Evolutionary conservation across 768 basidiomycete species (phyloP), one percentile per base, ranked within the genome.

Genomic region (Leccinellum luteum): DNA sequence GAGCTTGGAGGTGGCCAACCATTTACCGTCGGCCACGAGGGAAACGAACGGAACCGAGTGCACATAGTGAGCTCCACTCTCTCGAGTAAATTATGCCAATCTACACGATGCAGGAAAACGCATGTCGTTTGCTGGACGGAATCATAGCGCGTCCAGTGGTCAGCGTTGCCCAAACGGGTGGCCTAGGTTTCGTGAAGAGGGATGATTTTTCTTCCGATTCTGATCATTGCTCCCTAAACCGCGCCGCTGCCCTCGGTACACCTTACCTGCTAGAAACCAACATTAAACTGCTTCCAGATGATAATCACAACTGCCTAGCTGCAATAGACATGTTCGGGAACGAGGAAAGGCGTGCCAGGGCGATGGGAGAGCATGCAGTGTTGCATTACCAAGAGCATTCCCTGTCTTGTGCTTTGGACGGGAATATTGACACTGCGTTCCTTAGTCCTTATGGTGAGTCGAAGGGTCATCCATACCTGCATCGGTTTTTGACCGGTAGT

Each of bases 21-120:
- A 7, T 89, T 89, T 64, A 87, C 86, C 10, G 76, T 82, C 1
- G 85, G 86, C 9, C 61, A 66, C 0, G 81, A 84, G 62, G 85
- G 87, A 14, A 74, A 80, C 38, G 77, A 81, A 59, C 73, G 85
- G 55, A 89, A 89, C 60, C 75, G 74, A 51, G 67, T 66, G 45
- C 82, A 87, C 63, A 85, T 86, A 55, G 86, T 86, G 56, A 60
- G 85, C 75, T 38, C 28, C 38, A 9, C 34, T 51, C 25, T 50
- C 41, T 48, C 52, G 13, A 25, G 27, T 48, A 25, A 48, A 61
- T 30, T 15, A 7, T 3, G 52, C 15, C 7, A 27, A 23, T 19
- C 54, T 58, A 52, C 45, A 56, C n/a, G 27, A 31, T 28, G 31
- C 59, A 85, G 83, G 67, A 66, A 19, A 74, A 73, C 53, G 85